These are phyloP conservation scores for Penicillium freii DNA, from an alignment of 2,329 filamentous ascomycete genomes.

Conservation along the genomic window DNA sequence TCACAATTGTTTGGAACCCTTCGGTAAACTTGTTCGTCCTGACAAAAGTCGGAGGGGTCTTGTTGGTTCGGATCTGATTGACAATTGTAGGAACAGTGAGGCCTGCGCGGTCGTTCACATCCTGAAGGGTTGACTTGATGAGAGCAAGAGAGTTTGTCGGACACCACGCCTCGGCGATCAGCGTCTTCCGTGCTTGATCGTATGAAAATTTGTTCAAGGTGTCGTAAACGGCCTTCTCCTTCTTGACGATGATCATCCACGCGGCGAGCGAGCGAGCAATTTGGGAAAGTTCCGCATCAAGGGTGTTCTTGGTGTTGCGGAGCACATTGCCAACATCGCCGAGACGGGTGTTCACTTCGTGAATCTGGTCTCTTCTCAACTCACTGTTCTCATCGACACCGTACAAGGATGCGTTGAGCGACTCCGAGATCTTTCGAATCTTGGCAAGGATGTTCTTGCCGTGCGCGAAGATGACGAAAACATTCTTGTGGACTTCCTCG, in stretches of 20 bases:
- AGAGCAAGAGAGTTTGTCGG: conserved; percentile 85
- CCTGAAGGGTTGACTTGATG: conserved; percentile 90
- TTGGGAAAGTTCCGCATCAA: conserved; percentile 88
- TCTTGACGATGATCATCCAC: conserved; percentile 97
- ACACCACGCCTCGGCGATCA: conserved; percentile 97
- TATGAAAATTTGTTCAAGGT: conserved; percentile 96
- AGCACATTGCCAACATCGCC: conserved; percentile 89
- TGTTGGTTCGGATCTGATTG: conserved; percentile 95
- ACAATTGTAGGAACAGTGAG: conserved; percentile 97
- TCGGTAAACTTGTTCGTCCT: conserved; percentile 99
- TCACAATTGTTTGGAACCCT: conserved; percentile 97
- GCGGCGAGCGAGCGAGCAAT: conserved; percentile 89
- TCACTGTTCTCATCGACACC: conserved; percentile 97
- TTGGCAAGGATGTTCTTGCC: conserved; percentile 98
- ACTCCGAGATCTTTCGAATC: conserved; percentile 98
- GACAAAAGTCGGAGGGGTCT: conserved; percentile 94
- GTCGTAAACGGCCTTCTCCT: conserved; percentile 97
- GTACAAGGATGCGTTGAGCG: conserved; percentile 92
- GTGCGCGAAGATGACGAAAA: conserved; percentile 98
- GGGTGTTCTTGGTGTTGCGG: conserved; percentile 88
- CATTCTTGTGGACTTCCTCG: conserved; percentile 91
- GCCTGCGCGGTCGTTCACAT: conserved; percentile 93
- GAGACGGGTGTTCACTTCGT: conserved; percentile 92
- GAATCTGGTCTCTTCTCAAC: conserved; percentile 89
- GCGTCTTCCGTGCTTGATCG: conserved; percentile 88